Percentiles rank a stretch among this genome's conserved stretches.
These are phyloP conservation scores for Candida vartiovaarae DNA, from an alignment of 805 yeast genomes.

Conservation along the genomic window DNA sequence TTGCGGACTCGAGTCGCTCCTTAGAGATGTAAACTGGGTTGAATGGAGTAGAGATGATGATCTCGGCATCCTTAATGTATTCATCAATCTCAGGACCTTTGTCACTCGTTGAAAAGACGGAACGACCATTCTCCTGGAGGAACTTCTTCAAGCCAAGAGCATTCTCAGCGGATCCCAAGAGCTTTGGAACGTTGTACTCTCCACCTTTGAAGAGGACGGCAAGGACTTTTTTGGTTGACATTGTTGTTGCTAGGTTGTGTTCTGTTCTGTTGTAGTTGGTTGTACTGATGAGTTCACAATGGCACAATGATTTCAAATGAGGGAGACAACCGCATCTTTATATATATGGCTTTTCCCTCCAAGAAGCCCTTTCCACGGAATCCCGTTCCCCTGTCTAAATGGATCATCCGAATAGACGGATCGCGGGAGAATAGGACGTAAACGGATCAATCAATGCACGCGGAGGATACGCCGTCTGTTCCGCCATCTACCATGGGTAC, in stretches of 20 bases:
- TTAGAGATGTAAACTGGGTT: conserved; percentile 70
- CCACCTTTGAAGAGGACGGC: conserved; percentile 27
- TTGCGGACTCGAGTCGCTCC: conserved; percentile 62
- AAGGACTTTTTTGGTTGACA: conserved; percentile 17
- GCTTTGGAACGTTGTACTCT: conserved; percentile 30
- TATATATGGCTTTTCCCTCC: too few relatives aligned
- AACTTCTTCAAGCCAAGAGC: conserved; percentile 64
- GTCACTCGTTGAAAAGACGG: conserved; percentile 55
- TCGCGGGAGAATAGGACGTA: too few relatives aligned
- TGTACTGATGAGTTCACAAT: too few relatives aligned
- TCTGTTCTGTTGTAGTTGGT: too few relatives aligned
- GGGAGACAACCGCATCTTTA: too few relatives aligned
- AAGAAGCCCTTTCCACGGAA: too few relatives aligned
- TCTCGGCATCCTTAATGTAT: conserved; percentile 64
- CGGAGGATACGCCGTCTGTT: too few relatives aligned
- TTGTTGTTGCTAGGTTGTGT: conserved; percentile 1
- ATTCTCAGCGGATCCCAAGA: conserved; percentile 68
- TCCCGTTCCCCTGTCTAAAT: too few relatives aligned
- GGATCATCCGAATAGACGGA: too few relatives aligned
- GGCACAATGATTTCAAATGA: too few relatives aligned
- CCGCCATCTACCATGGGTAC: too few relatives aligned
- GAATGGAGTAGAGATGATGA: conserved; percentile 77
- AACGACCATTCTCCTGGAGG: conserved; percentile 62
- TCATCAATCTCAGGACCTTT: conserved; percentile 65
- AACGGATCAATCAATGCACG: too few relatives aligned